Evolutionary conservation across 2,329 filamentous ascomycete species (phyloP).

Genomic region (Niveomyces coronatus): DNA sequence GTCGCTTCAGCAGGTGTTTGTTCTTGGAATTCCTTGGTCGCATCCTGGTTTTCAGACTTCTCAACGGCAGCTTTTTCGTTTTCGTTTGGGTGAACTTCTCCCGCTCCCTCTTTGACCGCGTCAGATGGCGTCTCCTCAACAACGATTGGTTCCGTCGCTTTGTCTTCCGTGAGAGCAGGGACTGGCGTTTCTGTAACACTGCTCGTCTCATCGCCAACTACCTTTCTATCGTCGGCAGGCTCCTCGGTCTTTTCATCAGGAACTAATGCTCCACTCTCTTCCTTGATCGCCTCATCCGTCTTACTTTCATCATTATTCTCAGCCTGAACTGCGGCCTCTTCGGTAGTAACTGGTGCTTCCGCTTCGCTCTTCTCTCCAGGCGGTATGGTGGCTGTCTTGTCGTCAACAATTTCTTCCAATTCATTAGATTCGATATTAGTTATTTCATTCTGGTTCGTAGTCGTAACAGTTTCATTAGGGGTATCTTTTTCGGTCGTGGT

Average conservation of each 20-base stretch:
- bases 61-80: no score
- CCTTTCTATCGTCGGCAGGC: no score
- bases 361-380: background rate
- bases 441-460: slow-evolving; percentile 9
- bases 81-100: no score
- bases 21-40: no score
- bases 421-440: slow-evolving; percentile 9
- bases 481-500: slow-evolving; percentile 7
- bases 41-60: no score
- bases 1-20: no score
- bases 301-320: slow-evolving; percentile 3
- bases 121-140: no score
- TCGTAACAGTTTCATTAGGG: slow-evolving; percentile 11
- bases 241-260: background rate
- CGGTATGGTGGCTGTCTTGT: background rate
- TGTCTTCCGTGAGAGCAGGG: no score
- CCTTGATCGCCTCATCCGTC: background rate
- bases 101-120: no score
- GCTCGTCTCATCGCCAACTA: no score
- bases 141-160: no score
- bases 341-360: slow-evolving; percentile 1
- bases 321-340: slow-evolving; percentile 4
- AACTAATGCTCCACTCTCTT: background rate
- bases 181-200: no score
- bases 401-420: slow-evolving; percentile 3